These are phyloP conservation scores for Xylariales sp. DNA, from an alignment of 2,329 filamentous ascomycete genomes.

Conservation along the genomic window DNA sequence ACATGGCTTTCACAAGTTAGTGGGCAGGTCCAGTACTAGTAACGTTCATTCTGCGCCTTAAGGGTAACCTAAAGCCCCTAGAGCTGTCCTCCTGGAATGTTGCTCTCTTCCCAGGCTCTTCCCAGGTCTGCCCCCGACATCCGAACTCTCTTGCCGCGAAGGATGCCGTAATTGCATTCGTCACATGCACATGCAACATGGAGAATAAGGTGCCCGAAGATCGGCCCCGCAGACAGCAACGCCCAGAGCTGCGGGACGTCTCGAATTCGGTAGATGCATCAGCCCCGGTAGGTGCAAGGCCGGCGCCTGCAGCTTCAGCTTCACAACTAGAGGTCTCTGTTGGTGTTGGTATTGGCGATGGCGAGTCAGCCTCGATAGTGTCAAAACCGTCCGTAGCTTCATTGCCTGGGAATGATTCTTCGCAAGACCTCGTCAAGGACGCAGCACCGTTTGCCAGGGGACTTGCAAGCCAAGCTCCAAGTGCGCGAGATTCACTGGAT, in stretches of 20 bases:
- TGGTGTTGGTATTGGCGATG: conserved; percentile 2
- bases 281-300: conserved; percentile 4
- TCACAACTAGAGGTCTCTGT: conserved; percentile 2
- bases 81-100: background rate
- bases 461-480: too few species aligned
- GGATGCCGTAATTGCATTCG: conserved; percentile 5
- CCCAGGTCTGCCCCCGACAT: background rate
- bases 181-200: conserved; percentile 5
- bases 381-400: too few species aligned
- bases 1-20: conserved; percentile 5
- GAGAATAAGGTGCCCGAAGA: conserved; percentile 1
- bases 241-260: background rate
- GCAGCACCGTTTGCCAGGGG: too few species aligned
- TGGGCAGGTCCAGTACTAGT: conserved; percentile 2
- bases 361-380: too few species aligned
- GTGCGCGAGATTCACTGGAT: background rate
- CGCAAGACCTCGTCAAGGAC: too few species aligned
- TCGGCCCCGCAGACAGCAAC: background rate
- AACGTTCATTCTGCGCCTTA: background rate
- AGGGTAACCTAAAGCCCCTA: conserved; percentile 3
- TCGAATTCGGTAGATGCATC: conserved; percentile 2
- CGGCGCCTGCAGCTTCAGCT: background rate
- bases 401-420: too few species aligned
- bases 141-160: conserved; percentile 1
- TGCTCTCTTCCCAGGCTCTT: conserved; percentile 4